Evolutionary conservation across 345 rosid species (phyloP).

Genomic region (Brassica juncea): DNA sequence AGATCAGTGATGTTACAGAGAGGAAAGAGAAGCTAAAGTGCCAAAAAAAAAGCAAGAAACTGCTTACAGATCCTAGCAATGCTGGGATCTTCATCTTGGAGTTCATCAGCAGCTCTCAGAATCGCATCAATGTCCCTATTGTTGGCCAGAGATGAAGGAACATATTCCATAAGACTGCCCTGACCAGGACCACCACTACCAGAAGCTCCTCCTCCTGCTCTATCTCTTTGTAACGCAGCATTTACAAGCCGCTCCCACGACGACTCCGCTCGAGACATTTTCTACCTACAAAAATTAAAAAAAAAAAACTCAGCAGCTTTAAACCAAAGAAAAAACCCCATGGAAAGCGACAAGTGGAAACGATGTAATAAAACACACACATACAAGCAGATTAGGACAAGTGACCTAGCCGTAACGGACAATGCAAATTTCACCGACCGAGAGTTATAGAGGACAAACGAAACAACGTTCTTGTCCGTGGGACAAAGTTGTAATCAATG

Average conservation of each 20-base stretch:
- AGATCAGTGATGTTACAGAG: background rate
- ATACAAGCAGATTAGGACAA: background rate
- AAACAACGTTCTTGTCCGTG: background rate
- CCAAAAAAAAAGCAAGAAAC: background rate
- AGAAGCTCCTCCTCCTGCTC: slow-evolving; percentile 51
- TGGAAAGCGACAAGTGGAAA: no score
- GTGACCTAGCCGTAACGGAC: slow-evolving; percentile 1
- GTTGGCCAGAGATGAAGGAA: slow-evolving; percentile 85
- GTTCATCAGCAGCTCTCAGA: slow-evolving; percentile 92
- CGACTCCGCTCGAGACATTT: slow-evolving; percentile 80
- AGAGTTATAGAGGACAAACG: background rate
- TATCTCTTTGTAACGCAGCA: slow-evolving; percentile 76
- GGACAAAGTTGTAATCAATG: background rate
- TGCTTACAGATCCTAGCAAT: slow-evolving; percentile 79
- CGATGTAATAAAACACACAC: no score
- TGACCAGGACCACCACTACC: slow-evolving; percentile 58
- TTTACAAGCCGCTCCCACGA: slow-evolving; percentile 88
- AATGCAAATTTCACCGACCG: background rate
- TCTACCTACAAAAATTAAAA: slow-evolving; percentile 23
- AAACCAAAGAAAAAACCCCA: background rate
- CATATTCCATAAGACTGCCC: slow-evolving; percentile 72
- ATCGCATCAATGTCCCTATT: slow-evolving; percentile 87
- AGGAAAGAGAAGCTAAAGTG: background rate
- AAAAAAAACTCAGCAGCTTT: background rate
- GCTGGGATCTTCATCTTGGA: slow-evolving; percentile 88